Evolutionary conservation across 1,284 basidiomycete species (phyloP).

Genomic region (Cystobasidium sp.): DNA sequence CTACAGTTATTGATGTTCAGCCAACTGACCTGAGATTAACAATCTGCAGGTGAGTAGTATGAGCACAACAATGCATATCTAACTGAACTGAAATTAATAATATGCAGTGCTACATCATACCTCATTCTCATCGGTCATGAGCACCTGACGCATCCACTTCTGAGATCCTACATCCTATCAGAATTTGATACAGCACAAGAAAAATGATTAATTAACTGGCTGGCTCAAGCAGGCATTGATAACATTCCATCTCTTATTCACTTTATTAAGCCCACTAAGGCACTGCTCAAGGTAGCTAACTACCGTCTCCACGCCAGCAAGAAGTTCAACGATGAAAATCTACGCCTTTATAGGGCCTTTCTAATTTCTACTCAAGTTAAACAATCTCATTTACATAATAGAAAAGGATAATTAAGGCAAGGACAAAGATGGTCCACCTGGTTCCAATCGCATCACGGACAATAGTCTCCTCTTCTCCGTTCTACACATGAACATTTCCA

Average conservation of each 20-base stretch:
- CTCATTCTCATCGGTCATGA: too few relatives aligned
- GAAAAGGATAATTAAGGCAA: not conserved
- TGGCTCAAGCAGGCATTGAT: not conserved
- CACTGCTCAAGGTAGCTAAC: slow-evolving; percentile 2
- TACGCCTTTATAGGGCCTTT: slow-evolving; percentile 11
- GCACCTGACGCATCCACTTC: too few relatives aligned
- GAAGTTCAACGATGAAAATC: slow-evolving; percentile 14
- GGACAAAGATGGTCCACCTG: not conserved
- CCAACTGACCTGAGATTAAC: too few relatives aligned
- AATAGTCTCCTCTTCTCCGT: too few relatives aligned
- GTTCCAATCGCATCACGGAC: too few relatives aligned
- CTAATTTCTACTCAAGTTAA: slow-evolving; percentile 4
- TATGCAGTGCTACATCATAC: too few relatives aligned
- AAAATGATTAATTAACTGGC: not conserved
- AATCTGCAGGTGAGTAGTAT: too few relatives aligned
- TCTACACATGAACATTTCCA: too few relatives aligned
- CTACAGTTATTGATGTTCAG: too few relatives aligned
- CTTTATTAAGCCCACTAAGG: not conserved
- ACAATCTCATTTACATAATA: slow-evolving; percentile 11
- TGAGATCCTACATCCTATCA: too few relatives aligned
- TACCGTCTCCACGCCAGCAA: slow-evolving; percentile 5
- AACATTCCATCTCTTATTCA: not conserved
- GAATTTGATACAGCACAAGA: not conserved
- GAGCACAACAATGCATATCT: too few relatives aligned
- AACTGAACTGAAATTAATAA: too few relatives aligned